These are phyloP conservation scores for Typha latifolia DNA, from an alignment of 176 grass and related monocot genomes.

Conservation along the genomic window DNA sequence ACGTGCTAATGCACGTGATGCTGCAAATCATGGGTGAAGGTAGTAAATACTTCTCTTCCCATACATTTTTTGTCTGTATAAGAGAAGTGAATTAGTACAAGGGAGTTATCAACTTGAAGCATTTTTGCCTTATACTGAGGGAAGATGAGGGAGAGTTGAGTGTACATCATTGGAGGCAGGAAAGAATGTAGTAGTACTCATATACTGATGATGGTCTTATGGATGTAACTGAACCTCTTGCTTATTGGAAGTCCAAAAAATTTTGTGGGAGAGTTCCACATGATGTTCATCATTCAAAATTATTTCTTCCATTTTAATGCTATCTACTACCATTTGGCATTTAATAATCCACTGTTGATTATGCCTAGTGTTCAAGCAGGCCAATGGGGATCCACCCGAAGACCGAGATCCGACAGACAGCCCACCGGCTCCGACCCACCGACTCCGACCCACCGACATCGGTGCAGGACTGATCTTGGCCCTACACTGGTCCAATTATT, in stretches of 20 bases:
- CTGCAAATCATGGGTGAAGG: slow-evolving; percentile 16
- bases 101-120: background rate
- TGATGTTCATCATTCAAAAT: too few species aligned
- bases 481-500: too few species aligned
- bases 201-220: background rate
- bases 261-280: background rate
- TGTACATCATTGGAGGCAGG: slow-evolving; percentile 34
- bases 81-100: slow-evolving; percentile 1
- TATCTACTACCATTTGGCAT: too few species aligned
- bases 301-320: too few species aligned
- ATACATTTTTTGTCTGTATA: slow-evolving; percentile 7
- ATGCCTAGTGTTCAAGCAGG: too few species aligned
- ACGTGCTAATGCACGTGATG: slow-evolving; percentile 24
- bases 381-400: too few species aligned
- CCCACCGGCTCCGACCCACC: too few species aligned
- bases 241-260: background rate
- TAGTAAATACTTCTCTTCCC: slow-evolving; percentile 5
- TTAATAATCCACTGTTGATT: too few species aligned
- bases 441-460: too few species aligned
- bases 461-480: too few species aligned
- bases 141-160: slow-evolving; percentile 13
- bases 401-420: too few species aligned
- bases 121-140: slow-evolving; percentile 16
- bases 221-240: background rate
- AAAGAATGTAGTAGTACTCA: background rate